Base-by-base conservation (phyloP, 2,329 filamentous ascomycete species). In the Endocalyx cinctus region DNA sequence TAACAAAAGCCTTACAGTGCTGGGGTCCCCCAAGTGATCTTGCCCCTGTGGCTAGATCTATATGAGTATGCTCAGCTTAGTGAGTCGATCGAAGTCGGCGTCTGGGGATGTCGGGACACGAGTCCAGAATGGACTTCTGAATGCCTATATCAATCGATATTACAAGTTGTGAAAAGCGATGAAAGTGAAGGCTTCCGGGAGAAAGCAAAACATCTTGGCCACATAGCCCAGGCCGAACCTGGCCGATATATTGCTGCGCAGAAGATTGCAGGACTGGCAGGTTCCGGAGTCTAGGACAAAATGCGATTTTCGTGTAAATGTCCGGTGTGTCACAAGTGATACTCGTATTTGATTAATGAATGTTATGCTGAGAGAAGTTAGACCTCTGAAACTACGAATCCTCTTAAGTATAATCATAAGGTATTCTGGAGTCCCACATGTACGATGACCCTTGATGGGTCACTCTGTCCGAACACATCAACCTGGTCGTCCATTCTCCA, bases 21-120 rank as follows among this genome's bases (percentile, higher is more conserved):
- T 10, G 43, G 43, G 3, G 25, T 42, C 10, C 38, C 41, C 4
- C 43, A 46, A 14, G 32, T 46, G 3, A 33, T 46, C n/a, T 18
- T 46, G 4, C 38, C 41, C 10, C 36, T 37, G 34, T 46, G 41
- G 41, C 31, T 42, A 1, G 43, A 44, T 19, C 32, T 40, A 11
- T 46, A 44, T 14, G 34, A 34, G 20, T 42, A 42, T 13, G 43
- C 41, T 5, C 38, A 43, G 13, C 13, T 43, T 17, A 35, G 23
- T 10, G 43, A 46, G 15, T 16, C 39, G 12, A 30, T 40, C 8
- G 43, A 41, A 8, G 38, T 46, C n/a, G 39, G 39, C 7, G 28
- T 43, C 15, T 45, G 41, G 25, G 39, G 38, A 2, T 34, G 39
- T 31, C 25, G 34, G 26, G 18, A 37, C 31, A 13, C 30, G 8